Conservation (phyloP, 2,329 filamentous ascomycete genomes). For the Diaporthe citri region DNA sequence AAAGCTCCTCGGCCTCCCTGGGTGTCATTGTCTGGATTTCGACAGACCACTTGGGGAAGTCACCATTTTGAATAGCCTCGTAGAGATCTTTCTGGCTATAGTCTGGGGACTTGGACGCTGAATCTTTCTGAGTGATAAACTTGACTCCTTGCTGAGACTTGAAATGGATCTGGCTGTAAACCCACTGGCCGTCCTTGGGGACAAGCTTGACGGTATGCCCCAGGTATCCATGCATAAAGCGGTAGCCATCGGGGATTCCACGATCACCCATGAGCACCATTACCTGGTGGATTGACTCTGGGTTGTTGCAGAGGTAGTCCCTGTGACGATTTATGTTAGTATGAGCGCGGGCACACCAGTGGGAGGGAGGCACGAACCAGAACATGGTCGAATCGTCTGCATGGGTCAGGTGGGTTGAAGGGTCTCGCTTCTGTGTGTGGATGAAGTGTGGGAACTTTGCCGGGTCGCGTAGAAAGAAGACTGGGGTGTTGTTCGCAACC, state of each 20-base stretch:
- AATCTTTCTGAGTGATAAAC: conserved; percentile 63
- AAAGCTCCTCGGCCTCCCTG: conserved; percentile 63
- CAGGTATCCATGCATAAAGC: conserved; percentile 67
- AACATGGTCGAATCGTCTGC: conserved; percentile 74
- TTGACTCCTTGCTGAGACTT: conserved; percentile 66
- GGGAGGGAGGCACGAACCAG: conserved; percentile 62
- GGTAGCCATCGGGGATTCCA: conserved; percentile 66
- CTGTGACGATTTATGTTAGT: not conserved
- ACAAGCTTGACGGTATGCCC: conserved; percentile 68
- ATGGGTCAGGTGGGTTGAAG: conserved; percentile 74
- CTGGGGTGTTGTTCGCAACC: conserved; percentile 79
- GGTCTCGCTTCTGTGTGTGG: conserved; percentile 81
- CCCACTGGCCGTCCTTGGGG: conserved; percentile 65
- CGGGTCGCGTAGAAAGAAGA: conserved; percentile 82
- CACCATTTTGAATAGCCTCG: conserved; percentile 63
- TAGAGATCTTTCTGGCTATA: conserved; percentile 65
- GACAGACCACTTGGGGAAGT: conserved; percentile 67
- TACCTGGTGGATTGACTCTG: conserved; percentile 67
- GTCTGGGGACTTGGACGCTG: conserved; percentile 59
- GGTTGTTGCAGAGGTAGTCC: conserved; percentile 67
- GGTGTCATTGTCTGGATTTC: conserved; percentile 66
- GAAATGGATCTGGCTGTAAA: conserved; percentile 66
- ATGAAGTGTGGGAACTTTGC: conserved; percentile 81
- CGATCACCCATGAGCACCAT: conserved; percentile 71
- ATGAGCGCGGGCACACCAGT: not conserved